Evolutionary conservation across 2,329 filamentous ascomycete species (phyloP).

Genomic region (Phaeosphaeriaceae sp.): DNA sequence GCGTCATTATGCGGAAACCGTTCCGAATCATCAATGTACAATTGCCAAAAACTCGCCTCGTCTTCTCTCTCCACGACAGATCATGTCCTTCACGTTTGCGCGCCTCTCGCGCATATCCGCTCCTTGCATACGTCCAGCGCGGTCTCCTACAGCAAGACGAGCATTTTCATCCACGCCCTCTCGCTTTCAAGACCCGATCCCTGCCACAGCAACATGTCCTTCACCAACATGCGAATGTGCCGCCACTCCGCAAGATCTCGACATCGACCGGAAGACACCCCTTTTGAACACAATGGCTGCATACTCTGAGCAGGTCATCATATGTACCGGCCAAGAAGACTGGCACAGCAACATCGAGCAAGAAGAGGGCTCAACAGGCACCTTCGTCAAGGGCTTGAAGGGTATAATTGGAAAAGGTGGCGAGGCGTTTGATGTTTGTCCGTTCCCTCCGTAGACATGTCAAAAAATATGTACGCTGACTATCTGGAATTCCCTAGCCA

Average conservation of each 20-base stretch:
- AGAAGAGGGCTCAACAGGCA: constrained; percentile 63
- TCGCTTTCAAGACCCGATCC: constrained; percentile 17
- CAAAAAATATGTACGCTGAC: constrained; percentile 1
- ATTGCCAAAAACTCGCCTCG: constrained; percentile 1
- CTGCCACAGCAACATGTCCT: constrained; percentile 65
- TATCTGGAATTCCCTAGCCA: constrained; percentile 65
- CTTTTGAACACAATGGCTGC: constrained; percentile 79
- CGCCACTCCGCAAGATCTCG: constrained; percentile 69
- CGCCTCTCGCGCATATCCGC: constrained; percentile 5
- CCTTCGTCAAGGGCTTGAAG: constrained; percentile 75
- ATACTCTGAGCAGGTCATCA: constrained; percentile 82
- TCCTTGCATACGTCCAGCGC: background rate
- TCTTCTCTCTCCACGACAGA: background rate
- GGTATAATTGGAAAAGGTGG: constrained; percentile 53
- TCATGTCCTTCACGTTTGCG: constrained; percentile 6
- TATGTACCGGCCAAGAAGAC: constrained; percentile 81
- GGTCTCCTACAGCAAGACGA: background rate
- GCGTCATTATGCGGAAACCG: background rate
- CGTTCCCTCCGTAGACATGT: constrained; percentile 17
- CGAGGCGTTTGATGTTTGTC: constrained; percentile 56
- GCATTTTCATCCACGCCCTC: background rate
- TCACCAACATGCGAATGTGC: constrained; percentile 78
- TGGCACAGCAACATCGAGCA: constrained; percentile 89
- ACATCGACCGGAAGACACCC: constrained; percentile 75
- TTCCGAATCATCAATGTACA: constrained; percentile 2